Evolutionary conservation across 306 rosid genomes (phyloP), one percentile per base, ranked within the genome.

Genomic region (Mimosa pudica): DNA sequence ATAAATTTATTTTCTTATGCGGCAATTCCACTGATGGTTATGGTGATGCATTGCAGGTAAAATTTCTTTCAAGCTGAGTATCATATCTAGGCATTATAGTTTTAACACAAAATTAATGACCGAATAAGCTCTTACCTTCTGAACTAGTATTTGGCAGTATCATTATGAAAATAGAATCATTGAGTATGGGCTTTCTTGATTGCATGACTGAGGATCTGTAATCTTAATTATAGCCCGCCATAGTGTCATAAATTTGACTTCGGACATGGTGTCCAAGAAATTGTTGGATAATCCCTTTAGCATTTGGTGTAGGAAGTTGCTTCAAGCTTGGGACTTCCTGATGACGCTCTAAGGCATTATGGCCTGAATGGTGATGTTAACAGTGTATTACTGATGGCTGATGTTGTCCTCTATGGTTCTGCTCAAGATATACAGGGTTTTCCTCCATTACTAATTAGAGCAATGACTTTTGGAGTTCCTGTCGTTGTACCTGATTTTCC

Each of bases 401-500:
- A 95, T 89, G 89, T 95, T 80, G 80, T 93, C 80, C 84, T 95
- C 60, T 95, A 95, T 68, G 99, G 94, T 85, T 90, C 98, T 83
- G 85, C 91, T 65, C 99, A 95, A 93, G 94, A 91, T 79, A 84
- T 84, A 60, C 99, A 95, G 84, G 95, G 93, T 72, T 93, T 95
- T 89, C 98, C 99, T 66, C 92, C 97, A 76, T 87, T 95, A 78
- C 90, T 93, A 60, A 82, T 89, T 52, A 92, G 93, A 76, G 93
- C 98, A 78, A 92, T 95, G 98, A 79, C 98, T 70, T 93, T 91
- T 85, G 90, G 87, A 74, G 89, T 93, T 79, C 98, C 99, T 38
- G 77, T 95, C 80, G 71, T 95, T 80, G 91, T 75, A 79, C 98
- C 97, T 82, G 99, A 95, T 93, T 84, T 86, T 79, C 92, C 93